Evolutionary conservation across 352 stramenopile genomes (phyloP), one percentile per base, ranked within the genome.

Genomic region (Phytopythium aichiense): DNA sequence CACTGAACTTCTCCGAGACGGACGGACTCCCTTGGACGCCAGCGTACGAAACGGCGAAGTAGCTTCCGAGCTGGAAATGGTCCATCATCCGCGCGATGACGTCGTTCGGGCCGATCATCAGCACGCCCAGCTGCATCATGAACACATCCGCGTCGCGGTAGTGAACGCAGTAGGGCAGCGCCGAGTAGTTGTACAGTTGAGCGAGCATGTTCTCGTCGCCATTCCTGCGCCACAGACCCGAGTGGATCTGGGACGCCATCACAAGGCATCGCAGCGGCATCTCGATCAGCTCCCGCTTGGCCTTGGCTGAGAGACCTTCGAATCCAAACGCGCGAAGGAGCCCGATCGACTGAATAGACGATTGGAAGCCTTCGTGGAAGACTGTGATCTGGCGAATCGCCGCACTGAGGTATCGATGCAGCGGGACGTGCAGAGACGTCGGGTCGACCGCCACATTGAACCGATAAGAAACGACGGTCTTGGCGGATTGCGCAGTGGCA

Each of bases 111-210:
- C 85, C 84, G 28, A 88, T 72, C 56, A 93, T 72, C 13, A 91
- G 51, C 8, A 91, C 63, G 28, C 80, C 70, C 25, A 95, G 74
- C 55, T 95, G 87, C 45, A 94, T 61, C 74, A 94, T 75, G 22
- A 95, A 87, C 23, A 82, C 74, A 51, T 95, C 87, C 4, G 85
- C 71, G 53, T 95, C 87, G 48, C 85, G 84, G 52, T 94, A 95
- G 56, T 95, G 84, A 53, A 95, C 75, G 43, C 87, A 95, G 64
- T 94, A 95, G 18, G 87, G 85, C 23, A 95, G 61, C 23, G 87
- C 87, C 16, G 85, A 95, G 66, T 95, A 95, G 69, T 95, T 95
- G 76, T 94, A 95, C 45, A 95, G 56, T 71, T 95, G 87, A 4
- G 87, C 87, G 57, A 94, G 72, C 87, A 95, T 95, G 56, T 92